Percentiles rank a stretch among this genome's conserved stretches.
Conservation (phyloP, 73 alveolate genomes). For the Blepharisma stoltei region DNA sequence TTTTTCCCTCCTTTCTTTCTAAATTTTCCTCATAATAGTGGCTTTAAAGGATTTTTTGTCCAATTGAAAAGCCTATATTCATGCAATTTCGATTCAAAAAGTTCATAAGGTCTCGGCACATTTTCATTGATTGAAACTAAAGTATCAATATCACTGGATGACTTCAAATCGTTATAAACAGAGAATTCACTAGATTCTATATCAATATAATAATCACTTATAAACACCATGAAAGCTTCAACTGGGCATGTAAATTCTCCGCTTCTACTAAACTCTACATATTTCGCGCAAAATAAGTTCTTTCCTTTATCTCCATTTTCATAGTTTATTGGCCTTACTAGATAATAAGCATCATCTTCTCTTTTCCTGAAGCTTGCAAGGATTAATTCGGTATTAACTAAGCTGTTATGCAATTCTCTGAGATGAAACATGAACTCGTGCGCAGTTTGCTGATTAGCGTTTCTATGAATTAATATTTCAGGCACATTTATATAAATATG, state of each 20-base stretch:
- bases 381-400: no score
- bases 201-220: neutral
- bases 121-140: neutral
- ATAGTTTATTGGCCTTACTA: neutral
- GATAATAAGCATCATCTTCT: neutral
- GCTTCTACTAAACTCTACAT: neutral
- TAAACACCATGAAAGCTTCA: neutral
- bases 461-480: no score
- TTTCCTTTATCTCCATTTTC: neutral
- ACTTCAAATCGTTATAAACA: neutral
- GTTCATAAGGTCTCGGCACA: neutral
- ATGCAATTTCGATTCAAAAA: neutral
- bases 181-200: neutral
- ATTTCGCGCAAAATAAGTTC: neutral
- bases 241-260: constrained; percentile 11
- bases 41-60: neutral
- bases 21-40: neutral
- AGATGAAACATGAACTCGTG: no score
- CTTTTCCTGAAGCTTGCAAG: neutral
- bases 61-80: neutral
- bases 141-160: neutral
- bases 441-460: no score
- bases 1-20: neutral
- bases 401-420: no score
- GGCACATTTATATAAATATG: no score